Conservation (phyloP, 495 filamentous ascomycete genomes). For the Aspergillus biplanus region DNA sequence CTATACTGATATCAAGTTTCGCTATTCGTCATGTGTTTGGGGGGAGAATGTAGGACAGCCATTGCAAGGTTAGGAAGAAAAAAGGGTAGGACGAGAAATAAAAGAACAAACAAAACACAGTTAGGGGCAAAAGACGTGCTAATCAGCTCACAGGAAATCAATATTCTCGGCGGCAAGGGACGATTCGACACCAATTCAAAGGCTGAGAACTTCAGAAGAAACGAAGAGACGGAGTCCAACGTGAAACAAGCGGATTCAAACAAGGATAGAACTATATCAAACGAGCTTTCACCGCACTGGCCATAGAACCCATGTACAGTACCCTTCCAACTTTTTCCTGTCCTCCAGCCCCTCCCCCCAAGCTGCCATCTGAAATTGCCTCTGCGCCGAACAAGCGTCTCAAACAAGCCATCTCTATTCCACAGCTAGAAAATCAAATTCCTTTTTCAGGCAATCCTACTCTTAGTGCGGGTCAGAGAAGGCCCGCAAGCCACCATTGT, state of each 20-base stretch:
- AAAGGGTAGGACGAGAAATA: conserved; percentile 19
- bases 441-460: conserved; percentile 53
- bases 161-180: conserved; percentile 19
- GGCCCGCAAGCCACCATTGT: conserved; percentile 47
- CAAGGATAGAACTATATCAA: conserved; percentile 36
- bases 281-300: conserved; percentile 31
- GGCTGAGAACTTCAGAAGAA: conserved; percentile 1
- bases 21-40: conserved; percentile 18
- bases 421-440: conserved; percentile 49
- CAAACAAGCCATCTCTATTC: conserved; percentile 49
- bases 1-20: conserved; percentile 23
- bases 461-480: conserved; percentile 53
- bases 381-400: conserved; percentile 29
- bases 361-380: conserved; percentile 23
- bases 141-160: conserved; percentile 17
- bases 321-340: conserved; percentile 22
- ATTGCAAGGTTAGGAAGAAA: conserved; percentile 3
- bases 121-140: conserved; percentile 13
- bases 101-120: conserved; percentile 17
- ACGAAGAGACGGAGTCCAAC: conserved; percentile 22
- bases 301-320: conserved; percentile 30
- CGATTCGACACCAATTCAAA: conserved; percentile 10
- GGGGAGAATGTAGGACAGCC: background rate
- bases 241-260: conserved; percentile 31
- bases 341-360: conserved; percentile 14